These are phyloP conservation scores for Leccinum barrowsii DNA, from an alignment of 768 basidiomycete genomes.

Conservation along the genomic window DNA sequence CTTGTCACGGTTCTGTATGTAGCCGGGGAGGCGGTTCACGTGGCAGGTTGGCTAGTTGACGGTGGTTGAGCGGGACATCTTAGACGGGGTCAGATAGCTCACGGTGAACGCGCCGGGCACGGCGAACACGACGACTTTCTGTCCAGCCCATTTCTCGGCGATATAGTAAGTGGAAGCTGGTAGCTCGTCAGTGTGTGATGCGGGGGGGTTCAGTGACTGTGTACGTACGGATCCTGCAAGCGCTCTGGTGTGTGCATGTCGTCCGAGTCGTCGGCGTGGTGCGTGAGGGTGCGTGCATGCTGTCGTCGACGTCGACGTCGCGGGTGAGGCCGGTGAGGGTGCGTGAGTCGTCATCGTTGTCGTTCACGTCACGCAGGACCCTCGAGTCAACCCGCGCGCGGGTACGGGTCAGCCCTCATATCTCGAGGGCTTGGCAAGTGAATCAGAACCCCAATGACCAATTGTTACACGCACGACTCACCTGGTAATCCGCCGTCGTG, in stretches of 20 bases:
- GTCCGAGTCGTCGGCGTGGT: too few species aligned
- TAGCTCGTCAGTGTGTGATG: not conserved
- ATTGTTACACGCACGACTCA: too few species aligned
- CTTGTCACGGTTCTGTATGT: conserved; percentile 42
- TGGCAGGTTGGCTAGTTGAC: conserved; percentile 39
- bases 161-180: conserved; percentile 51
- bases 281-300: too few species aligned
- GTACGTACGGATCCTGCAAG: conserved; percentile 62
- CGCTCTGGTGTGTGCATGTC: conserved; percentile 35
- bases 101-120: conserved; percentile 84
- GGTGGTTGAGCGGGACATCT: not conserved
- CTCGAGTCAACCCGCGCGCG: too few species aligned
- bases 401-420: too few species aligned
- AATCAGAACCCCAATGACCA: too few species aligned
- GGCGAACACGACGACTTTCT: conserved; percentile 75
- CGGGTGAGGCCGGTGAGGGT: too few species aligned
- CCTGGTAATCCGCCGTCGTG: too few species aligned
- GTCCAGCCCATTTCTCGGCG: conserved; percentile 68
- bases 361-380: too few species aligned
- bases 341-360: too few species aligned
- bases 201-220: not conserved
- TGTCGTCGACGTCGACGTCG: too few species aligned
- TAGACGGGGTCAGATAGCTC: conserved; percentile 20
- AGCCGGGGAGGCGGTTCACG: conserved; percentile 43
- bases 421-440: too few species aligned